Conservation (phyloP, 768 basidiomycete genomes). For the Daedaleopsis sinensis region DNA sequence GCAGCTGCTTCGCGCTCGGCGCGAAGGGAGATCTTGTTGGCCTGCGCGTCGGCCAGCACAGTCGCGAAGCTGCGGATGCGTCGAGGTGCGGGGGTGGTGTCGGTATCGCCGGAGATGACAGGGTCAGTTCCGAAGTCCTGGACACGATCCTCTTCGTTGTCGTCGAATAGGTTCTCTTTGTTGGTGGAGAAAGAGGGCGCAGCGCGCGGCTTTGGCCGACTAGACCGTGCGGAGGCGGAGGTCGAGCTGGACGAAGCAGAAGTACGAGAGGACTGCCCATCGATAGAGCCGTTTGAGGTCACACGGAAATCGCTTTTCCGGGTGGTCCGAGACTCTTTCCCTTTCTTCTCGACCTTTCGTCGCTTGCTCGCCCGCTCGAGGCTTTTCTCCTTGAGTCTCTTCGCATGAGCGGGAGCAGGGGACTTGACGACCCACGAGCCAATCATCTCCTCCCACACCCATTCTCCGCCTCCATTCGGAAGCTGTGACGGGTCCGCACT, state of each 20-base stretch:
- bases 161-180: constrained; percentile 13
- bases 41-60: constrained; percentile 43
- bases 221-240: neutral
- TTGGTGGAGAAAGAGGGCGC: neutral
- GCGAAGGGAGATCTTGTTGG: constrained; percentile 40
- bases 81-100: constrained; percentile 14
- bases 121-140: neutral
- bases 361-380: constrained; percentile 1
- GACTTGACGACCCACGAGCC: constrained; percentile 48
- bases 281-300: neutral
- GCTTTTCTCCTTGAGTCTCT: neutral
- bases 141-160: constrained; percentile 18
- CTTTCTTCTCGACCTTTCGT: constrained; percentile 1
- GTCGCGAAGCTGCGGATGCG: constrained; percentile 35
- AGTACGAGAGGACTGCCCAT: neutral
- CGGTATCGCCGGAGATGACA: neutral
- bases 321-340: neutral
- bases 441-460: constrained; percentile 53
- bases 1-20: constrained; percentile 17
- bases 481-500: neutral
- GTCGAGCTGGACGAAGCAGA: neutral
- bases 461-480: constrained; percentile 29
- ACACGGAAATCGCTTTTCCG: neutral
- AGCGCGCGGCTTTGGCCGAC: neutral
- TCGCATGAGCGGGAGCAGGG: constrained; percentile 23